Percentiles rank a stretch among this genome's conserved stretches.
phyloP scores from a whole-genome alignment of 2,329 filamentous ascomycete genomes.

The Dactylellina haptotyla region DNA sequence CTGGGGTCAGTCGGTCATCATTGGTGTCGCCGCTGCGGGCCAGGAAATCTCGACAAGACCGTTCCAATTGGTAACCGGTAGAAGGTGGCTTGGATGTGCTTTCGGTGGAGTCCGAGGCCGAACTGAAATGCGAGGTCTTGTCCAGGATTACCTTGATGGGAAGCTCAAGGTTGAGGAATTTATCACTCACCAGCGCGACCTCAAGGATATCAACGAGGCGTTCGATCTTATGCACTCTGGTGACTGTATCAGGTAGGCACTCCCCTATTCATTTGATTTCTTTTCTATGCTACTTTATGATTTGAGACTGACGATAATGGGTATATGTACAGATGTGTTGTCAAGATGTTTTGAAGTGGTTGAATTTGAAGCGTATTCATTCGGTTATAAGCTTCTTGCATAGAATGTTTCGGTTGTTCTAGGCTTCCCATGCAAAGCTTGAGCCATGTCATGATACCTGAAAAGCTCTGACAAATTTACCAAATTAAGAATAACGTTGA shows the following conservation, averaged over 20 bases:
- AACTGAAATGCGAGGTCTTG: constrained; percentile 85
- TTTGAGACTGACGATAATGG: constrained; percentile 2
- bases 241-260: constrained; percentile 95
- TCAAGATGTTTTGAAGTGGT: constrained; percentile 47
- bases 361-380: no score
- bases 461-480: not conserved
- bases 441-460: no score
- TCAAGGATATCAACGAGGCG: constrained; percentile 85
- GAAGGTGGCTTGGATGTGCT: constrained; percentile 96
- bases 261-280: constrained; percentile 66
- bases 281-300: constrained; percentile 10
- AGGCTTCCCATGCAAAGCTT: no score
- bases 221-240: constrained; percentile 95
- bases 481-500: no score
- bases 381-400: no score
- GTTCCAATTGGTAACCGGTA: constrained; percentile 98
- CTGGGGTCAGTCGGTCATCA: constrained; percentile 97
- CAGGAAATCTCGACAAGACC: constrained; percentile 95
- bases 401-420: no score
- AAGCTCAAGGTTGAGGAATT: constrained; percentile 96
- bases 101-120: constrained; percentile 99
- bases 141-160: constrained; percentile 87
- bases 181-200: constrained; percentile 86
- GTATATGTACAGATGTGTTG: constrained; percentile 35
- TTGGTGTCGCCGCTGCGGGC: constrained; percentile 93